Conservation (phyloP, 2,329 filamentous ascomycete species). For the Lecanosticta acicola region DNA sequence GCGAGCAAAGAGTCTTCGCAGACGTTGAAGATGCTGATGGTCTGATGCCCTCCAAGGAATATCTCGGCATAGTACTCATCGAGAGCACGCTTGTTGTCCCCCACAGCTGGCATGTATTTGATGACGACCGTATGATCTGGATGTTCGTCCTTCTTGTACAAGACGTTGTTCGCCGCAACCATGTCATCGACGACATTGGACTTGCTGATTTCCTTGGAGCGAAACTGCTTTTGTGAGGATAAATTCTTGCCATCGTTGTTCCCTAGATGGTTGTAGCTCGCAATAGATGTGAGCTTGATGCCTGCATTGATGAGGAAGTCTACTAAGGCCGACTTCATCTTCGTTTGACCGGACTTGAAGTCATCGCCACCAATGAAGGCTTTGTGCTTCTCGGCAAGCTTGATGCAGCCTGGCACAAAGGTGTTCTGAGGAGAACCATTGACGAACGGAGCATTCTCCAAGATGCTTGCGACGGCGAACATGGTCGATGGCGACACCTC, state of each 20-base stretch:
- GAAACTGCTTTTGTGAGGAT: conserved; percentile 96
- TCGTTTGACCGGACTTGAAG: conserved; percentile 99
- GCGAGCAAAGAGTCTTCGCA: conserved; percentile 97
- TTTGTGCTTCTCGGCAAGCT: conserved; percentile 78
- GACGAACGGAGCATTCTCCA: conserved; percentile 90
- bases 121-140: conserved; percentile 98
- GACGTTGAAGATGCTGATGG: conserved; percentile 96
- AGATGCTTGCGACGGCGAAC: conserved; percentile 89
- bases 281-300: conserved; percentile 97
- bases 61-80: conserved; percentile 99
- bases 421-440: conserved; percentile 99
- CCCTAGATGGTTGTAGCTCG: conserved; percentile 97
- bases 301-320: conserved; percentile 98
- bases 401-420: conserved; percentile 86
- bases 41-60: conserved; percentile 97
- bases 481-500: conserved; percentile 94
- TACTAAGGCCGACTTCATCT: conserved; percentile 99
- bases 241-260: conserved; percentile 99
- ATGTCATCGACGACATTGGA: conserved; percentile 99
- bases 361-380: conserved; percentile 96
- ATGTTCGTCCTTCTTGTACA: conserved; percentile 89
- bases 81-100: conserved; percentile 96
- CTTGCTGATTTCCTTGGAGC: conserved; percentile 99
- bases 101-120: conserved; percentile 99
- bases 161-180: conserved; percentile 88